Conservation (phyloP, 2,329 filamentous ascomycete genomes). For the Fonsecaea pugnacius region DNA sequence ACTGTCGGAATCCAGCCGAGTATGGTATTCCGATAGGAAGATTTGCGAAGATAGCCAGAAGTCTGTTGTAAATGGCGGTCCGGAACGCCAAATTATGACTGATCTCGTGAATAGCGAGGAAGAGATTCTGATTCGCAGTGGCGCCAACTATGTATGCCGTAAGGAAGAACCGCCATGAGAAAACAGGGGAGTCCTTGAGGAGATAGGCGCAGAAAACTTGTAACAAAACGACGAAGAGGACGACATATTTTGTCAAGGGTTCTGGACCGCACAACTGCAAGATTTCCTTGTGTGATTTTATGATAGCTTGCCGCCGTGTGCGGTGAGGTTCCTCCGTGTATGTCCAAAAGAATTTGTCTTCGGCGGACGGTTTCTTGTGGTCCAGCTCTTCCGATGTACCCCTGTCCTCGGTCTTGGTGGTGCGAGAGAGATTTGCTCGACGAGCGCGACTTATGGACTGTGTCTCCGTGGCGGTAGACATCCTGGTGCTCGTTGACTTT, state of each 20-base stretch:
- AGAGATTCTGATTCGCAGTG: conserved; percentile 97
- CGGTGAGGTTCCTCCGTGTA: conserved; percentile 98
- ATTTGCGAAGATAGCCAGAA: conserved; percentile 92
- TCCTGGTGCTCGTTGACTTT: conserved; percentile 3
- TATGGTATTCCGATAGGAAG: conserved; percentile 95
- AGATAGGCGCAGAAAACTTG: conserved; percentile 78
- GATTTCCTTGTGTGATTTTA: conserved; percentile 97
- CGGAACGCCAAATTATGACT: conserved; percentile 96
- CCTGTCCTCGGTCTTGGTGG: conserved; percentile 8
- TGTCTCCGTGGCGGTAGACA: conserved; percentile 32
- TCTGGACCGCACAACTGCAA: conserved; percentile 97
- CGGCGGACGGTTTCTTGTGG: conserved; percentile 27
- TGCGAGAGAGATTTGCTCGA: conserved; percentile 1
- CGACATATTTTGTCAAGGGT: conserved; percentile 92
- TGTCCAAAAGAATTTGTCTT: conserved; percentile 89
- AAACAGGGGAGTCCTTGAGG: conserved; percentile 75
- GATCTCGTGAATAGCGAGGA: conserved; percentile 98
- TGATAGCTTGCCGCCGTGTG: conserved; percentile 87
- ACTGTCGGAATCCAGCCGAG: conserved; percentile 93
- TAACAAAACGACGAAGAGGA: conserved; percentile 78
- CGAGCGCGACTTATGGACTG: conserved; percentile 21
- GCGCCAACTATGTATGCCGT: conserved; percentile 91
- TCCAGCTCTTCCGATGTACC: conserved; percentile 13
- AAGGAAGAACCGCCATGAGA: conserved; percentile 82
- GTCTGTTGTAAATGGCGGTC: conserved; percentile 75